Conservation (phyloP, 2,329 filamentous ascomycete genomes). For the Fusarium equiseti region DNA sequence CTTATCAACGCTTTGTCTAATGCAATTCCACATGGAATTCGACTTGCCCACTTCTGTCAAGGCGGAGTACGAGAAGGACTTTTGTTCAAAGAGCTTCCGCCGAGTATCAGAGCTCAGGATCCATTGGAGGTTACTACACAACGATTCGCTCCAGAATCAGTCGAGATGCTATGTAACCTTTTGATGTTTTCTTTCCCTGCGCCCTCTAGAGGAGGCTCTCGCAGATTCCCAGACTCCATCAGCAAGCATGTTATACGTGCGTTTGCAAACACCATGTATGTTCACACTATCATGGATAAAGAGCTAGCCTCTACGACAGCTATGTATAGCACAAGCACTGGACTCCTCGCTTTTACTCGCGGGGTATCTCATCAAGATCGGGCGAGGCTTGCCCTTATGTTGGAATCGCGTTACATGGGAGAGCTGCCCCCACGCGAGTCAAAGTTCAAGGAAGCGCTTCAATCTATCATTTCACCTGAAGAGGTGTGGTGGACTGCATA, state of each 20-base stretch:
- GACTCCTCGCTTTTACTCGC: constrained; percentile 18
- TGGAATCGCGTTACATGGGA: constrained; percentile 33
- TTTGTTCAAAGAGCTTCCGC: constrained; percentile 22
- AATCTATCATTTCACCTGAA: constrained; percentile 18
- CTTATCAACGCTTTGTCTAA: constrained; percentile 23
- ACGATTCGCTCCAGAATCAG: constrained; percentile 22
- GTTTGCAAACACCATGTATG: constrained; percentile 25
- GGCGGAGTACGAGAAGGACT: constrained; percentile 27
- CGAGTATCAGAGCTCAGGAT: constrained; percentile 22
- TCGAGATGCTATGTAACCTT: constrained; percentile 6
- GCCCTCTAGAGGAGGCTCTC: constrained; percentile 10
- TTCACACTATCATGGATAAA: constrained; percentile 30
- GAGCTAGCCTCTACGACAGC: constrained; percentile 26
- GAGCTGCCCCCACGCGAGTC: constrained; percentile 22
- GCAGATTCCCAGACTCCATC: constrained; percentile 20
- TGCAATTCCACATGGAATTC: constrained; percentile 25
- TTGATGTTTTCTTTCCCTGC: constrained; percentile 14
- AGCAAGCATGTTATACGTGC: constrained; percentile 13
- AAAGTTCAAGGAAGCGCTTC: constrained; percentile 23
- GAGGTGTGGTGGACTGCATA: constrained; percentile 33
- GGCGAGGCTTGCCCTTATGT: constrained; percentile 25
- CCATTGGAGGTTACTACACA: constrained; percentile 25
- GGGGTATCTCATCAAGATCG: constrained; percentile 24
- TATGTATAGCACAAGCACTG: constrained; percentile 28
- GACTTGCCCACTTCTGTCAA: constrained; percentile 28